Evolutionary conservation across 768 basidiomycete species (phyloP).

Genomic region (Chalciporus pseudorubinellus): DNA sequence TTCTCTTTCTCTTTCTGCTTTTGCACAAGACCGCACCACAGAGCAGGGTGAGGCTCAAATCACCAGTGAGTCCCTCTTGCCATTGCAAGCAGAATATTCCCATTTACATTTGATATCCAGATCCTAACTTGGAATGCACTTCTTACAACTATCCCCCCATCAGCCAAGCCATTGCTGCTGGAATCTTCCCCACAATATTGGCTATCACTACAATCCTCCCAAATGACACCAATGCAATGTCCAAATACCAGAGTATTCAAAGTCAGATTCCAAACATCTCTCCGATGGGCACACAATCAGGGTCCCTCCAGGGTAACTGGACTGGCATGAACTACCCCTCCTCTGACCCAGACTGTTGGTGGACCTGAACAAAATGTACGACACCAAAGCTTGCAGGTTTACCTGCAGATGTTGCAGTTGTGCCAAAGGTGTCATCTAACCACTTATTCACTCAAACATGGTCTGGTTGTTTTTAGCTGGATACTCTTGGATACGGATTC

Average conservation of each 20-base stretch:
- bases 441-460: conserved; percentile 9
- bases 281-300: conserved; percentile 34
- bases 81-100: neutral
- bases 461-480: conserved; percentile 31
- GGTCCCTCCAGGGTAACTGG: conserved; percentile 30
- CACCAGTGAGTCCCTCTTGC: conserved; percentile 25
- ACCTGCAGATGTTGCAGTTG: conserved; percentile 39
- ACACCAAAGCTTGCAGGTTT: conserved; percentile 47
- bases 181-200: conserved; percentile 46
- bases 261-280: conserved; percentile 47
- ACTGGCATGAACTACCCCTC: conserved; percentile 35
- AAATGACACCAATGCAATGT: conserved; percentile 41
- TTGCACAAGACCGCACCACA: conserved; percentile 31
- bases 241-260: conserved; percentile 44
- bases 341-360: conserved; percentile 51
- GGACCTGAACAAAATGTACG: conserved; percentile 39
- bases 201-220: conserved; percentile 40
- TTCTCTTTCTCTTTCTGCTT: conserved; percentile 1
- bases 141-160: conserved; percentile 43
- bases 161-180: conserved; percentile 24
- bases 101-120: conserved; percentile 15
- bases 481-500: conserved; percentile 57
- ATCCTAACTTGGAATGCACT: conserved; percentile 39
- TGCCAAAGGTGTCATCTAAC: conserved; percentile 44
- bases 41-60: conserved; percentile 38